Evolutionary conservation across 2,329 filamentous ascomycete genomes (phyloP).

Genomic region (Akanthomyces muscarius): DNA sequence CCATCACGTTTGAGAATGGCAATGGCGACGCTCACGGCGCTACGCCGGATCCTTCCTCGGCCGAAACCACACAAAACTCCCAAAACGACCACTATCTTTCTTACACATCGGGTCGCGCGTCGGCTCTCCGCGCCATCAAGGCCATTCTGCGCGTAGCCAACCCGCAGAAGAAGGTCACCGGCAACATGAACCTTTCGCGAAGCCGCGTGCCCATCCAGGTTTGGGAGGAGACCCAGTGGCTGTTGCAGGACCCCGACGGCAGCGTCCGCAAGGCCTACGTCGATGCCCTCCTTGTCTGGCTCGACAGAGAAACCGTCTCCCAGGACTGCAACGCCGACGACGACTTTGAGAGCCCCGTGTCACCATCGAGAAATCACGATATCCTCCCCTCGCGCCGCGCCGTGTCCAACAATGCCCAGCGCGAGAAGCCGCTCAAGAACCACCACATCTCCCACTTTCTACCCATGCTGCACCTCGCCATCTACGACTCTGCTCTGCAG

Average conservation of each 20-base stretch:
- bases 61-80: slow-evolving; percentile 37
- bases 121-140: slow-evolving; percentile 75
- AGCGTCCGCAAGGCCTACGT: slow-evolving; percentile 80
- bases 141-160: slow-evolving; percentile 81
- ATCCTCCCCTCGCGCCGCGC: slow-evolving; percentile 52
- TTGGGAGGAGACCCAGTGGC: slow-evolving; percentile 97
- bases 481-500: slow-evolving; percentile 85
- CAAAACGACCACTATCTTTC: slow-evolving; percentile 51
- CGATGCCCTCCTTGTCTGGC: slow-evolving; percentile 79
- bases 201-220: slow-evolving; percentile 74
- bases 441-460: slow-evolving; percentile 67
- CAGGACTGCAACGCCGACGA: slow-evolving; percentile 61
- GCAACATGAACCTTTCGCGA: slow-evolving; percentile 62
- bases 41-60: slow-evolving; percentile 32
- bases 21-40: slow-evolving; percentile 29
- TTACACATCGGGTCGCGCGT: slow-evolving; percentile 51
- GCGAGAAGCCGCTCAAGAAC: slow-evolving; percentile 51
- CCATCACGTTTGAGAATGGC: slow-evolving; percentile 35
- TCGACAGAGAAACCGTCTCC: slow-evolving; percentile 71
- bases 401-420: slow-evolving; percentile 62
- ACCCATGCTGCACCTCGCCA: slow-evolving; percentile 74
- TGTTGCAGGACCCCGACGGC: slow-evolving; percentile 74
- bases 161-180: slow-evolving; percentile 53
- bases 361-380: slow-evolving; percentile 40
- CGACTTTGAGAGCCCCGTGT: slow-evolving; percentile 42